phyloP scores from a whole-genome alignment of 2,329 filamentous ascomycete genomes.

The Stagonosporopsis rhizophila region DNA sequence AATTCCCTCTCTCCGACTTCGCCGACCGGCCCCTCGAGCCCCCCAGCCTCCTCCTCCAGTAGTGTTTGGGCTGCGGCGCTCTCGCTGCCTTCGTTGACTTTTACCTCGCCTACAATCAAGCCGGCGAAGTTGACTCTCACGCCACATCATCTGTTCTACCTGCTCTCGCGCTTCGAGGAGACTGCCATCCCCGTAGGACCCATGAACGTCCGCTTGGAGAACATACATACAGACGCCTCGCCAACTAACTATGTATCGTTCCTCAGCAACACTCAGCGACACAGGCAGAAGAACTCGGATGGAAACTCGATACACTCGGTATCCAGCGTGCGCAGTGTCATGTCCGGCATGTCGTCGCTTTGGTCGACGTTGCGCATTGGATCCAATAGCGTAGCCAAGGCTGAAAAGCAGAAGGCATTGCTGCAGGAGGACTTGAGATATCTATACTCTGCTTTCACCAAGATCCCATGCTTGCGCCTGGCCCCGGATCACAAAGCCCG shows the following conservation, averaged over 20 bases:
- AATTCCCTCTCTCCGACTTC: constrained; percentile 47
- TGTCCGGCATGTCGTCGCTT: constrained; percentile 93
- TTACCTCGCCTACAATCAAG: constrained; percentile 84
- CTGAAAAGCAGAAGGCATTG: constrained; percentile 84
- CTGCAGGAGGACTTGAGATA: constrained; percentile 92
- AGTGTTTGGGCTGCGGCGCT: constrained; percentile 81
- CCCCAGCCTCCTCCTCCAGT: constrained; percentile 66
- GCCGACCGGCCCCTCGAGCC: constrained; percentile 45
- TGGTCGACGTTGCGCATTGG: constrained; percentile 90
- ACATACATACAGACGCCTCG: constrained; percentile 85
- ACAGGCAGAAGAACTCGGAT: constrained; percentile 80
- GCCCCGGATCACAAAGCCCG: constrained; percentile 92
- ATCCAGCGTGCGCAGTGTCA: constrained; percentile 94
- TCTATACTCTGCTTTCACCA: constrained; percentile 97
- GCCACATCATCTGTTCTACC: constrained; percentile 94
- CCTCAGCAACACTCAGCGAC: constrained; percentile 80
- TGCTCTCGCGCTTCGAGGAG: constrained; percentile 94
- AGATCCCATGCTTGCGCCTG: constrained; percentile 89
- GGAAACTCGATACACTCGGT: constrained; percentile 93
- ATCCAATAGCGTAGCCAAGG: constrained; percentile 79
- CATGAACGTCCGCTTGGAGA: constrained; percentile 95
- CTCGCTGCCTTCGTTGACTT: constrained; percentile 83
- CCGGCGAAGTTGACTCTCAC: constrained; percentile 91
- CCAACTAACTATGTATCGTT: constrained; percentile 97
- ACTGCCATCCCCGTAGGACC: constrained; percentile 88